Percentiles rank a stretch among this genome's conserved stretches.
These are phyloP conservation scores for Citrus maxima DNA, from an alignment of 345 rosid genomes.

Conservation along the genomic window DNA sequence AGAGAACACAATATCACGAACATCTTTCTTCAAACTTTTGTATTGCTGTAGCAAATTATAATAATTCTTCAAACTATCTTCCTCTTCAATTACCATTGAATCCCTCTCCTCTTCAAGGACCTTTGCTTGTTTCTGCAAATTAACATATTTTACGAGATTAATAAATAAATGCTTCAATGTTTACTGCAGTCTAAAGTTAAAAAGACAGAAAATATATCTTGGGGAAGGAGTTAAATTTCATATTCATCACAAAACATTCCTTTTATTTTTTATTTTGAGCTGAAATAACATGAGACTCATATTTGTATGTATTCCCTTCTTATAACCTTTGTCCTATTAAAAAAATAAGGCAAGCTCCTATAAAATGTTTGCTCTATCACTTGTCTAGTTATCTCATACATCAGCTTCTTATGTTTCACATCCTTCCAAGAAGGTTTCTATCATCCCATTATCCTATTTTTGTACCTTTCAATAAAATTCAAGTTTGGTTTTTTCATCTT, in stretches of 20 bases:
- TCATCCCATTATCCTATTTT: not conserved
- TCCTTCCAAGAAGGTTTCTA: not conserved
- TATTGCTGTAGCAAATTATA: constrained; percentile 74
- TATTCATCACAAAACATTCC: no score
- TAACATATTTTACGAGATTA: constrained; percentile 19
- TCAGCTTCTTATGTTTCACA: not conserved
- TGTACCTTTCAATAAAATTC: not conserved
- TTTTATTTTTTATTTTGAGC: not conserved
- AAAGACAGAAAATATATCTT: not conserved
- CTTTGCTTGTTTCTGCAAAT: constrained; percentile 72
- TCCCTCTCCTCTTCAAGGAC: constrained; percentile 80
- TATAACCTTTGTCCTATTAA: not conserved
- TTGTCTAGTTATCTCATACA: not conserved
- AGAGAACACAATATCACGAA: constrained; percentile 66
- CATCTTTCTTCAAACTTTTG: constrained; percentile 73
- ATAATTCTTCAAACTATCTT: constrained; percentile 79
- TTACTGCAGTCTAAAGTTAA: not conserved
- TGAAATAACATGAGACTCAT: not conserved
- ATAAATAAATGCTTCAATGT: not conserved
- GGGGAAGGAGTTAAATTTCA: not conserved
- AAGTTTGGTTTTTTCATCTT: not conserved
- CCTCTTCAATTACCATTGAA: constrained; percentile 87
- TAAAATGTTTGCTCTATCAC: not conserved
- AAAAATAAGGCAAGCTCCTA: not conserved
- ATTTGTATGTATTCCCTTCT: not conserved